Conservation (phyloP, 306 rosid species). For the Malus domestica region DNA sequence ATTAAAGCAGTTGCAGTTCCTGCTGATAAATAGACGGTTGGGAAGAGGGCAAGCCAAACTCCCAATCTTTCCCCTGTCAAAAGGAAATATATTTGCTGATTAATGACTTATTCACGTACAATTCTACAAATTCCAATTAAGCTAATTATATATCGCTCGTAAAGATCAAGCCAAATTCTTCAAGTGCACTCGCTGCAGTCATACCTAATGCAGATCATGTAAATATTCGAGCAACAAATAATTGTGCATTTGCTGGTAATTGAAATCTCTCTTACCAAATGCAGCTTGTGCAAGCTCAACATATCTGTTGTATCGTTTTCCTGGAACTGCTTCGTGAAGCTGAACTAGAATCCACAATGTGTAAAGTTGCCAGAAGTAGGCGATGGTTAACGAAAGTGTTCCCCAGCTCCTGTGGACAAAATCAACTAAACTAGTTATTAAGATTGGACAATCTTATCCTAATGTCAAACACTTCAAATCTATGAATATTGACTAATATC, state of each 20-base stretch:
- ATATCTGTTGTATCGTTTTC: slow-evolving; percentile 95
- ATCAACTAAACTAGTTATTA: neutral
- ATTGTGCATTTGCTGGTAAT: neutral
- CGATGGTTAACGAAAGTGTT: slow-evolving; percentile 77
- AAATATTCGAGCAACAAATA: neutral
- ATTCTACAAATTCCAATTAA: neutral
- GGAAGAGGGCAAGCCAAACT: slow-evolving; percentile 95
- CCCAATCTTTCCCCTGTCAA: slow-evolving; percentile 90
- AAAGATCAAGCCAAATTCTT: neutral
- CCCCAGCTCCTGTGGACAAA: slow-evolving; percentile 85
- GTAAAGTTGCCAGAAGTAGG: slow-evolving; percentile 92
- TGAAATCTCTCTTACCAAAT: slow-evolving; percentile 52
- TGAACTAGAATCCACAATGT: slow-evolving; percentile 95
- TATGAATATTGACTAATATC: neutral
- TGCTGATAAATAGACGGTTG: slow-evolving; percentile 90
- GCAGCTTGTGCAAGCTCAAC: slow-evolving; percentile 99
- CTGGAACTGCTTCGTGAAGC: slow-evolving; percentile 98
- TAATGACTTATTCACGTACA: neutral
- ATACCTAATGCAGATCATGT: neutral
- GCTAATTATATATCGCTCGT: neutral
- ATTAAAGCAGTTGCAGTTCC: slow-evolving; percentile 98
- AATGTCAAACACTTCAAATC: neutral
- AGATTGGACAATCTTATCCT: neutral
- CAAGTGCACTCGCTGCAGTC: neutral
- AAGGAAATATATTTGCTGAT: neutral